phyloP scores from a whole-genome alignment of 371 early-diverging fungal species.

The Mucor circinelloides region DNA sequence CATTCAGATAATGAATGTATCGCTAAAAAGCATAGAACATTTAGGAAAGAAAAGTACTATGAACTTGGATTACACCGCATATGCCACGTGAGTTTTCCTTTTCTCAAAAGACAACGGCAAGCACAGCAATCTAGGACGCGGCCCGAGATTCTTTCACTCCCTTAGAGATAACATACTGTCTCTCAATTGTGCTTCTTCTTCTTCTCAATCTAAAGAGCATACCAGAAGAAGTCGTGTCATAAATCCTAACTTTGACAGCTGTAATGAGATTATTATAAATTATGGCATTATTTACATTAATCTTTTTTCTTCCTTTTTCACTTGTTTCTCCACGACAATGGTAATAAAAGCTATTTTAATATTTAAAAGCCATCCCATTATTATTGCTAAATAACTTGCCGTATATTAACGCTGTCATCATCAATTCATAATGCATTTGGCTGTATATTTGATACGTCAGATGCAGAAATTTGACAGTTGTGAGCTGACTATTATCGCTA shows the following conservation, averaged over 20 bases:
- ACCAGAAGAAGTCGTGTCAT: not conserved
- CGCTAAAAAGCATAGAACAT: not conserved
- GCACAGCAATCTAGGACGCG: not conserved
- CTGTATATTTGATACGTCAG: not conserved
- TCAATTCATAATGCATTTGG: not conserved
- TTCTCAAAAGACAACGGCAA: not conserved
- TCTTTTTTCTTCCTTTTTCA: not conserved
- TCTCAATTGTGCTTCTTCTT: not conserved
- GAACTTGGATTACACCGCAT: not conserved
- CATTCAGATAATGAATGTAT: not conserved
- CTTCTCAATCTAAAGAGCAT: not conserved
- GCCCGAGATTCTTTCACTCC: not conserved
- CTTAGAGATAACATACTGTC: not conserved
- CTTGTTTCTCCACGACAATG: not conserved
- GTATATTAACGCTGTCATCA: not conserved
- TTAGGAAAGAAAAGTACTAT: not conserved
- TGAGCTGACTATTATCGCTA: not conserved
- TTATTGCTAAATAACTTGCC: no score
- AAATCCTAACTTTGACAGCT: not conserved
- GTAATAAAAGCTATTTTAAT: not conserved
- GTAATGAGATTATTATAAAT: not conserved
- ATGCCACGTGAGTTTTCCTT: not conserved
- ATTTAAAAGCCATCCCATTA: not conserved
- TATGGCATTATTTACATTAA: not conserved
- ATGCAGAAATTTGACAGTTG: not conserved